Base-by-base conservation (phyloP, 805 yeast genomes). In the Suhomyces kilbournensis region DNA sequence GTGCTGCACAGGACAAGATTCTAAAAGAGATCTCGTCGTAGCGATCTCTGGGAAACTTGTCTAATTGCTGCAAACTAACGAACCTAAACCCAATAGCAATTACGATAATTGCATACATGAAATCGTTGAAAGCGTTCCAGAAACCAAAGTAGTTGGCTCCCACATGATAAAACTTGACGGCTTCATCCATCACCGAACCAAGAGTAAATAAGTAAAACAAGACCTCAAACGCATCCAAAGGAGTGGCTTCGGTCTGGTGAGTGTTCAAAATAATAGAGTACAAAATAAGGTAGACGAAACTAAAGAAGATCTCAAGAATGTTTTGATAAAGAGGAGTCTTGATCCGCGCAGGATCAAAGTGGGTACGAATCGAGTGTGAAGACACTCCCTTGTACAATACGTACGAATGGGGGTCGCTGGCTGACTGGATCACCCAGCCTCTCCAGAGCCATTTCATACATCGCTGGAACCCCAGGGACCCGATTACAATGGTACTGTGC, bases 391-490 rank as follows among this genome's bases (percentile, higher is more conserved):
- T 79, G 66, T 86, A 89, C 51, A 85, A 62, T 23, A 82, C 84
- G 60, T 86, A 90, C 14, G 84, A 82, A 22, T 80, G 77, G 5
- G 94, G 89, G 63, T 89, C 90, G 12, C 66, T 67, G 10, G 84
- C 81, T 20, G 86, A 80, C 68, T 90, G 96, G 48, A 88, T 78
- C 56, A 90, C 88, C 96, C 96, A 89, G 26, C 97, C 97, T 52
- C 92, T 75, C 97, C 97, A 90, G 47, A 90, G 68, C 96, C 96
- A 90, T 58, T 85, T 83, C 61, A 90, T 79, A 70, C 96, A 89
- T 50, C 96, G 73, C 68, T 90, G 96, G 66, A 83, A 90, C 0
- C 96, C 97, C 7, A 86, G 73, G 0, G 96, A 82, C 2, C 90
- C 85, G 60, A 91, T 88, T 15, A 90, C 85, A 20, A 79, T 77